Evolutionary conservation across 2,329 filamentous ascomycete genomes (phyloP), one percentile per base, ranked within the genome.

Genomic region (Calonectria pauciramosa): DNA sequence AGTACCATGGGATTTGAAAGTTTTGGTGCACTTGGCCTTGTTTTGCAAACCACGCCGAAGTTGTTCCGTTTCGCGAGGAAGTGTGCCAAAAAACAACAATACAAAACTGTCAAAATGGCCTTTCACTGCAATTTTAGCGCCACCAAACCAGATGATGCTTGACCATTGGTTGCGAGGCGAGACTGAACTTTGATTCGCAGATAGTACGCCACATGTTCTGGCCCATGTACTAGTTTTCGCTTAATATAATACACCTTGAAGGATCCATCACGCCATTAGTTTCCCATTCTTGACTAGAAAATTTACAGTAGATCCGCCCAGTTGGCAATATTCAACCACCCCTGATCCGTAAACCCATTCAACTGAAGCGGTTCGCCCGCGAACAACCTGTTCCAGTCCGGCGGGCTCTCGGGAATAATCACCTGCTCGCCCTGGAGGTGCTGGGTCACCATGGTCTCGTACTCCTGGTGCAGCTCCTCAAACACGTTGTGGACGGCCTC

Each of bases 401-500:
- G 79, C 0, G 79, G 78, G 9, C 72, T 80, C 30, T 80, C 78
- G 0, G 79, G 79, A 1, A 81, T 68, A 66, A 80, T 77, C 1
- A 80, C 76, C 2, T 80, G 79, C 6, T 80, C 79, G 0, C 79
- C 79, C 36, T 80, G 79, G 0, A 80, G 38, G 14, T 80, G 68
- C 47, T 81, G 79, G 0, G 77, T 80, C 7, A 81, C 78, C n/a
- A 80, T 70, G 0, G 69, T 78, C 41, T 80, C 78, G 9, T 81
- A 81, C 13, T 81, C 79, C 0, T 70, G 75, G 20, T 81, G 79
- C 0, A 81, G 41, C 4, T 81, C 79, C 10, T 80, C 79, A 65
- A 81, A 81, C 1, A 81, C 79, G 20, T 78, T 81, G 32, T 81
- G 79, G 0, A 81, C 79, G 9, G 79, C 78, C 10, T 81, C 79